These are phyloP conservation scores for Gyrodon lividus DNA, from an alignment of 768 basidiomycete species.

Conservation along the genomic window DNA sequence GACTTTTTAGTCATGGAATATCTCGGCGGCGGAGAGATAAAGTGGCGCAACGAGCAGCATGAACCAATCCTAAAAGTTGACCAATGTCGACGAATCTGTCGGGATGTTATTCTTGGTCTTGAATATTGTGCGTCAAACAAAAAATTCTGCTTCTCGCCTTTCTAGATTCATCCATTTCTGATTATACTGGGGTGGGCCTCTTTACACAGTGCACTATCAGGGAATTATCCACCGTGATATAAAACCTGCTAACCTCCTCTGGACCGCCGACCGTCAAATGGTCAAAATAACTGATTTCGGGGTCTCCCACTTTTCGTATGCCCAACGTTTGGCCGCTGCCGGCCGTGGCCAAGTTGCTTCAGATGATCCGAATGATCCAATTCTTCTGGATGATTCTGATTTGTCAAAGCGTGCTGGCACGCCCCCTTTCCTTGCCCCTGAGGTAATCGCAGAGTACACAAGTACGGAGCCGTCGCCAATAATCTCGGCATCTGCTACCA, in stretches of 20 bases:
- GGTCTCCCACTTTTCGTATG: constrained; percentile 93
- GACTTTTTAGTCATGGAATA: constrained; percentile 83
- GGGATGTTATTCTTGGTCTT: constrained; percentile 91
- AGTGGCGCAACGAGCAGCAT: constrained; percentile 69
- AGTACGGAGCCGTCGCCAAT: constrained; percentile 36
- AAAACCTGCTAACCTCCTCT: constrained; percentile 96
- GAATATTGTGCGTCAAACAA: constrained; percentile 79
- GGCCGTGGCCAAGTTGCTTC: constrained; percentile 37
- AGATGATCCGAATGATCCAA: constrained; percentile 55
- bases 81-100: constrained; percentile 83
- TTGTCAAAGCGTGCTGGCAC: constrained; percentile 91
- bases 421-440: constrained; percentile 95
- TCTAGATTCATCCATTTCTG: constrained; percentile 4
- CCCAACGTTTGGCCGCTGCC: constrained; percentile 72
- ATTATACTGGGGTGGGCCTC: not conserved
- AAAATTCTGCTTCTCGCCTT: constrained; percentile 9
- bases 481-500: constrained; percentile 31
- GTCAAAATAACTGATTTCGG: constrained; percentile 99
- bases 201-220: constrained; percentile 82
- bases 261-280: constrained; percentile 78
- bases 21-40: constrained; percentile 91
- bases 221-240: constrained; percentile 99
- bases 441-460: constrained; percentile 74
- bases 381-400: constrained; percentile 81
- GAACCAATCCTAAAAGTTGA: constrained; percentile 78